phyloP scores from a whole-genome alignment of 2,329 filamentous ascomycete genomes.

The Aureobasidium namibiae region DNA sequence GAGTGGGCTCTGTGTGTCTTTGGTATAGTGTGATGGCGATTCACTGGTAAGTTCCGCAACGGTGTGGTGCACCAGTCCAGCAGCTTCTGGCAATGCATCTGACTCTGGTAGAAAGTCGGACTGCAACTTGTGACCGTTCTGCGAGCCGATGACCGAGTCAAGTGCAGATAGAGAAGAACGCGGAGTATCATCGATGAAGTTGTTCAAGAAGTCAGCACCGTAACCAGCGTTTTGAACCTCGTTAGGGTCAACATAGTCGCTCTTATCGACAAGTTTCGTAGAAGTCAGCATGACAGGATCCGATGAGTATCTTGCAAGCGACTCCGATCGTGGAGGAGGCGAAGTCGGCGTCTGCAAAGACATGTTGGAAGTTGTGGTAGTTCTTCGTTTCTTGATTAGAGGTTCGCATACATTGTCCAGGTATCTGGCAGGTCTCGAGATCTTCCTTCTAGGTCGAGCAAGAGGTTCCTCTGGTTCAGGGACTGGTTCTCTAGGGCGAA shows the following conservation, averaged over 20 bases:
- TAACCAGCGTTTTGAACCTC: conserved; percentile 14
- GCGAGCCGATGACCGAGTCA: background rate
- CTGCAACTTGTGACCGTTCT: background rate
- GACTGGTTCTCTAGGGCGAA: conserved; percentile 5
- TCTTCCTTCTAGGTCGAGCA: conserved; percentile 11
- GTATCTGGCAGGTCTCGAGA: conserved; percentile 8
- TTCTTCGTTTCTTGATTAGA: conserved; percentile 1
- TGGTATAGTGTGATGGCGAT: background rate
- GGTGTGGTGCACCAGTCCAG: background rate
- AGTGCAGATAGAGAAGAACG: conserved; percentile 2
- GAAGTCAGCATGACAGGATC: background rate
- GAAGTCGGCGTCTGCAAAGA: conserved; percentile 16
- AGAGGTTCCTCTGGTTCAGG: background rate
- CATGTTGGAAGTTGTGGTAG: background rate
- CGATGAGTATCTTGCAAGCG: conserved; percentile 6
- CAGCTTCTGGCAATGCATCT: background rate
- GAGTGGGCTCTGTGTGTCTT: background rate
- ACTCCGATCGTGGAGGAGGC: background rate
- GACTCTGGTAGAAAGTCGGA: background rate
- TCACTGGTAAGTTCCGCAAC: background rate
- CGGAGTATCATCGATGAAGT: conserved; percentile 22
- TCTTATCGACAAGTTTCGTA: background rate
- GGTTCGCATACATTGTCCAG: conserved; percentile 1
- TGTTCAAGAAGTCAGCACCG: conserved; percentile 25
- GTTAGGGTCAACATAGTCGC: conserved; percentile 11